A percentile compares a stretch with the other conserved stretches of the same genome.
These are phyloP conservation scores for Talaromyces sp. DNA, from an alignment of 2,329 filamentous ascomycete species.

Conservation along the genomic window DNA sequence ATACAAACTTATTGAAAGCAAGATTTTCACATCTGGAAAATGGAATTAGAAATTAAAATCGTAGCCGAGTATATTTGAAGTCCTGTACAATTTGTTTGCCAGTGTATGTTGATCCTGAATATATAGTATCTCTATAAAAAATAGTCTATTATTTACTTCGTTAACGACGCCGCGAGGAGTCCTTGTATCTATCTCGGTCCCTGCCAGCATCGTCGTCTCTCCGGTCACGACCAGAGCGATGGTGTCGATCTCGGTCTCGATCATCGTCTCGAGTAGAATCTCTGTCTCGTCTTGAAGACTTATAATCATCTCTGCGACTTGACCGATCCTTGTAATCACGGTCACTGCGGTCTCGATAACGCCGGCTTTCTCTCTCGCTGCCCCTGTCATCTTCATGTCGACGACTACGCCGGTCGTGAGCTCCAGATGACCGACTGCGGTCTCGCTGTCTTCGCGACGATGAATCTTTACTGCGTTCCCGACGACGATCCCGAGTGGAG, in stretches of 20 bases:
- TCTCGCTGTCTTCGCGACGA: constrained; percentile 27
- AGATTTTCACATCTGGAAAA: background rate
- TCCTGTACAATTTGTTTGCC: background rate
- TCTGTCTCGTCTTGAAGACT: constrained; percentile 7
- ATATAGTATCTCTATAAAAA: background rate
- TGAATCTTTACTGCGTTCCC: constrained; percentile 33
- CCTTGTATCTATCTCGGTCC: constrained; percentile 23
- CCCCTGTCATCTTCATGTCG: constrained; percentile 34
- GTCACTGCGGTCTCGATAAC: constrained; percentile 26
- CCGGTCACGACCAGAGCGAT: constrained; percentile 16
- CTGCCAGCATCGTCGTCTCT: constrained; percentile 17
- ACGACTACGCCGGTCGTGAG: constrained; percentile 27
- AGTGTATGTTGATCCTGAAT: background rate
- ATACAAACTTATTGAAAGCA: background rate
- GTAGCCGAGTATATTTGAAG: background rate
- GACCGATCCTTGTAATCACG: constrained; percentile 21
- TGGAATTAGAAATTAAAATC: background rate
- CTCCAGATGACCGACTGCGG: constrained; percentile 15
- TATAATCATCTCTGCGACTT: constrained; percentile 18
- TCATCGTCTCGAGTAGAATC: constrained; percentile 19
- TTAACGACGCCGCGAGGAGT: constrained; percentile 15
- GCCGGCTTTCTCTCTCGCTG: constrained; percentile 18
- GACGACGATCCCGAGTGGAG: constrained; percentile 26
- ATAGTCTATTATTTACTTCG: background rate
- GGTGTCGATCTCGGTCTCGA: constrained; percentile 22